Percentiles rank a stretch among this genome's conserved stretches.
Evolutionary conservation across 106 monocot species (phyloP).

Genomic region (Triglochin maritima): DNA sequence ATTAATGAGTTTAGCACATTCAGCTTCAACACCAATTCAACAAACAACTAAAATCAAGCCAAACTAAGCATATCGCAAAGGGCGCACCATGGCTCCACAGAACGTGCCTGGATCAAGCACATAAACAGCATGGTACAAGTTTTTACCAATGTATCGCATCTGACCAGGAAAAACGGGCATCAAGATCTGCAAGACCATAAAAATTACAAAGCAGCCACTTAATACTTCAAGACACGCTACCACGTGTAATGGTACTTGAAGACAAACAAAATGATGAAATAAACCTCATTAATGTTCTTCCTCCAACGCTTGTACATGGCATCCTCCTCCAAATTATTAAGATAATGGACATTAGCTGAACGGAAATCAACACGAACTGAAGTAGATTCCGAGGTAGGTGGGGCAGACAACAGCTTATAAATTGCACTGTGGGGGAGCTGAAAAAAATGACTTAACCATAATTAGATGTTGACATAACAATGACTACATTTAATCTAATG

Average conservation of each 20-base stretch:
- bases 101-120: slow-evolving; percentile 74
- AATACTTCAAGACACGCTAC: neutral
- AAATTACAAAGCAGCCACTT: neutral
- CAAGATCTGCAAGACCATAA: slow-evolving; percentile 49
- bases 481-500: no score
- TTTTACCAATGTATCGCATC: slow-evolving; percentile 95
- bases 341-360: slow-evolving; percentile 71
- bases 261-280: slow-evolving; percentile 5
- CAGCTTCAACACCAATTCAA: neutral
- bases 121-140: slow-evolving; percentile 90
- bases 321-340: slow-evolving; percentile 96
- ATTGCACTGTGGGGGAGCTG: slow-evolving; percentile 74
- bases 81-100: slow-evolving; percentile 71
- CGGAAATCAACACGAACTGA: slow-evolving; percentile 87
- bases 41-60: neutral
- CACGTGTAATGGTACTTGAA: neutral
- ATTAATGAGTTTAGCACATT: neutral
- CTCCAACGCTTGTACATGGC: slow-evolving; percentile 79
- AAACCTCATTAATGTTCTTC: slow-evolving; percentile 90
- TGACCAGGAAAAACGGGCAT: slow-evolving; percentile 97
- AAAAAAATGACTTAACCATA: slow-evolving; percentile 27
- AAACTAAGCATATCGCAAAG: neutral
- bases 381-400: slow-evolving; percentile 60
- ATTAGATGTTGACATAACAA: neutral
- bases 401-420: slow-evolving; percentile 64